phyloP scores from a whole-genome alignment of 2,329 filamentous ascomycete genomes.

The Teratosphaeria viscida region DNA sequence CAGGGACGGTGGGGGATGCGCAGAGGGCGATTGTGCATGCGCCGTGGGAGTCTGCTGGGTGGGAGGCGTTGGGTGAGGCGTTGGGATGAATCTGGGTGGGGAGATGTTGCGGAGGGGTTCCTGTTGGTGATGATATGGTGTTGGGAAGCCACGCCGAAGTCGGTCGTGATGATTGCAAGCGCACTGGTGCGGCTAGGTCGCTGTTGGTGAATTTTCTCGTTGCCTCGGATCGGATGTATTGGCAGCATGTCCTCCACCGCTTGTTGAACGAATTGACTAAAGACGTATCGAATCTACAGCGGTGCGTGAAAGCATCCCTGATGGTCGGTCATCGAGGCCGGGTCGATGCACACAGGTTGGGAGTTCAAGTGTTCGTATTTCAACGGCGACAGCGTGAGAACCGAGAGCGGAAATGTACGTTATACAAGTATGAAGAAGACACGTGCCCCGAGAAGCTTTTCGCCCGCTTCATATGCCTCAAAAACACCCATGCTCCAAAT shows the following conservation, averaged over 20 bases:
- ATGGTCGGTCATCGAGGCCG: too few species aligned
- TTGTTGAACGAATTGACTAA: background rate
- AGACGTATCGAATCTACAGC: background rate
- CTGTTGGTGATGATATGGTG: background rate
- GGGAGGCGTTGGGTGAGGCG: slow-evolving; percentile 7
- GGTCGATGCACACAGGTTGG: too few species aligned
- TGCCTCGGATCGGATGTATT: too few species aligned
- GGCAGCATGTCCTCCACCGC: too few species aligned
- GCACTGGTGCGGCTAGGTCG: too few species aligned
- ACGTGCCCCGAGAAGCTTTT: background rate
- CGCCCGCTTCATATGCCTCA: background rate
- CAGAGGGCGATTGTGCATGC: slow-evolving; percentile 69
- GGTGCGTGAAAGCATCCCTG: too few species aligned
- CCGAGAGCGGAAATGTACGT: background rate
- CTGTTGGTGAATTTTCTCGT: too few species aligned
- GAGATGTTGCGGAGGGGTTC: background rate
- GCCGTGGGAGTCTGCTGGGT: slow-evolving; percentile 51
- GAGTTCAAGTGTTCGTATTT: too few species aligned
- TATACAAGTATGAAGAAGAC: background rate
- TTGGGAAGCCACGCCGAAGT: background rate
- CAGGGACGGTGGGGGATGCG: slow-evolving; percentile 59
- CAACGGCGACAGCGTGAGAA: too few species aligned
- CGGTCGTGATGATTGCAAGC: too few species aligned
- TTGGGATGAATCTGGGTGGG: background rate
- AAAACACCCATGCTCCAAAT: background rate